Conservation (phyloP, 2,329 filamentous ascomycete species). For the Cladophialophora bantiana region DNA sequence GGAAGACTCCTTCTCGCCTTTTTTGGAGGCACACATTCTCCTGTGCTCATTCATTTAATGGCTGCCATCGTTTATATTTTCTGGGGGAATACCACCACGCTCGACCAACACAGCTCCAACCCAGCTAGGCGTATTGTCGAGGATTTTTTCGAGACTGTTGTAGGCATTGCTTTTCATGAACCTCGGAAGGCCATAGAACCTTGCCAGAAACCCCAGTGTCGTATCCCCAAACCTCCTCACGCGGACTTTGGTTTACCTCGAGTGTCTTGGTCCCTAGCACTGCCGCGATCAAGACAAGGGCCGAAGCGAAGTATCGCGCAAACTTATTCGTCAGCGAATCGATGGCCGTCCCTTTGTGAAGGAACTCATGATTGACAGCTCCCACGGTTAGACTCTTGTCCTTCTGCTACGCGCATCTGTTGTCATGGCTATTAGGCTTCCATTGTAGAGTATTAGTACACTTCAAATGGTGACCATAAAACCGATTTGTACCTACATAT, state of each 20-base stretch:
- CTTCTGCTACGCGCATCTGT: not conserved
- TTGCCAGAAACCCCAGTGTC: conserved; percentile 29
- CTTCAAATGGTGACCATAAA: not conserved
- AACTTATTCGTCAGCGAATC: conserved; percentile 1
- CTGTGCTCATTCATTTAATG: not conserved
- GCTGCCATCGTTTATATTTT: conserved; percentile 23
- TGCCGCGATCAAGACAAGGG: conserved; percentile 35
- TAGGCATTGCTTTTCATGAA: conserved; percentile 25
- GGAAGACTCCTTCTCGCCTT: not conserved
- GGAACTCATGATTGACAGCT: not conserved
- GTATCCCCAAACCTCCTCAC: conserved; percentile 50
- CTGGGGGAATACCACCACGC: conserved; percentile 11
- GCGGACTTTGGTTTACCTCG: conserved; percentile 51
- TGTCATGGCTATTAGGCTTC: not conserved
- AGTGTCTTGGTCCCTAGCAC: conserved; percentile 54
- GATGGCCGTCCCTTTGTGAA: not conserved
- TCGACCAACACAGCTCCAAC: conserved; percentile 10
- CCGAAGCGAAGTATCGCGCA: not conserved
- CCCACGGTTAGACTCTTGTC: not conserved
- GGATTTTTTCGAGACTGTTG: conserved; percentile 11
- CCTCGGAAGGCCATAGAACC: conserved; percentile 39
- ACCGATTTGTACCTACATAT: not conserved
- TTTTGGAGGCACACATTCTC: no score
- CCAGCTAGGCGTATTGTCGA: conserved; percentile 16
- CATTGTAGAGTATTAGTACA: not conserved